A percentile compares a stretch with the other conserved stretches of the same genome.
phyloP scores from a whole-genome alignment of 345 rosid genomes.

The Lepidium sativum region DNA sequence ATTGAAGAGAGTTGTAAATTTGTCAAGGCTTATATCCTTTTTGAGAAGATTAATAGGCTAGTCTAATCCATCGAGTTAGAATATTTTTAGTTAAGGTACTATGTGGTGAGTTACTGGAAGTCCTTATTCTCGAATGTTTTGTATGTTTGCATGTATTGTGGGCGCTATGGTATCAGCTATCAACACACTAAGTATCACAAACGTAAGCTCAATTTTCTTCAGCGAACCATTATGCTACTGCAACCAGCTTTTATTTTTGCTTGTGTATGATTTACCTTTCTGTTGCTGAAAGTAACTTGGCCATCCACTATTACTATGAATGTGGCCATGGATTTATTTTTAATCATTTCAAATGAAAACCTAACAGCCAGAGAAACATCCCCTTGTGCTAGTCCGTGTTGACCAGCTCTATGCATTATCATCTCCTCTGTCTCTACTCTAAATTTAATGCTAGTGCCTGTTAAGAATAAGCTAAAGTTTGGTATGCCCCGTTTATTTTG shows the following conservation, averaged over 20 bases:
- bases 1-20: neutral
- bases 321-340: neutral
- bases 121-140: slow-evolving; percentile 32
- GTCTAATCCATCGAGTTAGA: neutral
- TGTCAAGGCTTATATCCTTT: neutral
- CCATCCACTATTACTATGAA: neutral
- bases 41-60: neutral
- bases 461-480: neutral
- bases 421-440: neutral
- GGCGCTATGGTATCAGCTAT: slow-evolving; percentile 58
- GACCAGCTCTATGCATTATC: neutral
- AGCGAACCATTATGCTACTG: neutral
- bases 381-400: neutral
- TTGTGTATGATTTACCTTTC: neutral
- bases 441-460: neutral
- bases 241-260: slow-evolving; percentile 1
- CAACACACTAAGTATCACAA: slow-evolving; percentile 99
- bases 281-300: neutral
- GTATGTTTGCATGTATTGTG: slow-evolving; percentile 51
- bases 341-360: neutral
- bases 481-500: neutral
- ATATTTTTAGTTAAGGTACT: neutral
- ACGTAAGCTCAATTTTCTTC: slow-evolving; percentile 53
- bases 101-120: neutral
- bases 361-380: neutral